Evolutionary conservation across 177 flowering plant genomes (phyloP).

Genomic region (Telopea speciosissima): DNA sequence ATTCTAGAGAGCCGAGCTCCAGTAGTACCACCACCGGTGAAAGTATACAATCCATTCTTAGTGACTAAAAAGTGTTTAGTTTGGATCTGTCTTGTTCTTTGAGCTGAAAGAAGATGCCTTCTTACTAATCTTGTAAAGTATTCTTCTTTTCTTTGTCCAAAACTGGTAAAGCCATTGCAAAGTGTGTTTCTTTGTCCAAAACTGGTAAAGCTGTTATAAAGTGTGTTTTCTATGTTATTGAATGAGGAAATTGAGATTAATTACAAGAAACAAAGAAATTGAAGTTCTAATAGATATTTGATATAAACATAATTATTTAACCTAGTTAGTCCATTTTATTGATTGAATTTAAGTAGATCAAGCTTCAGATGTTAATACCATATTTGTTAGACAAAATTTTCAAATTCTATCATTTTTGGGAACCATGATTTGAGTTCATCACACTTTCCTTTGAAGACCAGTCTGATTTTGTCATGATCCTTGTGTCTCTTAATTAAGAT

Average conservation of each 20-base stretch:
- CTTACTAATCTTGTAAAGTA: no score
- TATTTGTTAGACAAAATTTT: neutral
- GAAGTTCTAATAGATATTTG: no score
- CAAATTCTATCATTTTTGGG: neutral
- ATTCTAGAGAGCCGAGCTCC: neutral
- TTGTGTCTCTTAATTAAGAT: no score
- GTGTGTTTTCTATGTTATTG: no score
- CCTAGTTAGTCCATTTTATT: no score
- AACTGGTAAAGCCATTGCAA: no score
- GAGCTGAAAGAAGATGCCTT: neutral
- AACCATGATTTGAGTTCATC: neutral
- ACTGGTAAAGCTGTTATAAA: no score
- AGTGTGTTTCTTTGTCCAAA: no score
- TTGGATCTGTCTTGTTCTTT: neutral
- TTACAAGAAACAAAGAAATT: no score
- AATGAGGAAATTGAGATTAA: no score
- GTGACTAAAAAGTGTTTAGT: neutral
- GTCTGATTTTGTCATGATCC: neutral
- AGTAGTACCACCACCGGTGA: neutral
- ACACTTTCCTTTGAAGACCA: neutral
- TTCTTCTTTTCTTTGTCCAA: no score
- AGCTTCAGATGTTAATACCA: neutral
- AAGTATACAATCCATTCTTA: neutral
- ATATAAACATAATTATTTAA: no score
- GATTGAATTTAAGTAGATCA: neutral